phyloP scores from a whole-genome alignment of 441 rosid genomes.

The Isatis lusitanica region DNA sequence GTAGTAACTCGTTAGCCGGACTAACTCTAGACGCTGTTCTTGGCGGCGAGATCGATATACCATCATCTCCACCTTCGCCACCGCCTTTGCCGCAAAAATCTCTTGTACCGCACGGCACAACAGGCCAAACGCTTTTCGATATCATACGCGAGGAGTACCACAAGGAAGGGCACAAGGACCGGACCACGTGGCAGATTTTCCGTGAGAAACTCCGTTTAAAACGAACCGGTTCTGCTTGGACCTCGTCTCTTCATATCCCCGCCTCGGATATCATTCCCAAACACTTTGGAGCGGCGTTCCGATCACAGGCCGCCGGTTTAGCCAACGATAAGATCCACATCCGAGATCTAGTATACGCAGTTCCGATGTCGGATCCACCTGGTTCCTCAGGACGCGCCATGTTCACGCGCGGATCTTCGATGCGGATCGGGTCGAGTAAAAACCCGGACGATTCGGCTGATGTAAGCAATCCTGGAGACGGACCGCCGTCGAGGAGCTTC shows the following conservation, averaged over 20 bases:
- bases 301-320: conserved; percentile 22
- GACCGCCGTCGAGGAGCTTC: conserved; percentile 42
- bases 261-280: conserved; percentile 50
- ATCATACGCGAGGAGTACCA: conserved; percentile 68
- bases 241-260: conserved; percentile 56
- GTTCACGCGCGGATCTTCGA: conserved; percentile 53
- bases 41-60: conserved; percentile 33
- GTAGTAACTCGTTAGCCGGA: conserved; percentile 52
- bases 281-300: not conserved
- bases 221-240: conserved; percentile 79
- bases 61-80: conserved; percentile 30
- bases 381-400: conserved; percentile 40
- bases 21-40: conserved; percentile 55
- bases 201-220: conserved; percentile 70
- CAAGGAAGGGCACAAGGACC: conserved; percentile 41
- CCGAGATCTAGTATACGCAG: conserved; percentile 16
- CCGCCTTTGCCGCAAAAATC: conserved; percentile 22
- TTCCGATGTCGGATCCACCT: conserved; percentile 34
- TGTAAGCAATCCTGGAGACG: conserved; percentile 37
- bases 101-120: conserved; percentile 6
- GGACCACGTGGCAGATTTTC: conserved; percentile 72
- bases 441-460: conserved; percentile 34
- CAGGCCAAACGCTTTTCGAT: conserved; percentile 63
- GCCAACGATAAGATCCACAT: not conserved
- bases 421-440: conserved; percentile 41